Base-by-base conservation (phyloP, 441 rosid genomes). In the Erodium texanum region DNA sequence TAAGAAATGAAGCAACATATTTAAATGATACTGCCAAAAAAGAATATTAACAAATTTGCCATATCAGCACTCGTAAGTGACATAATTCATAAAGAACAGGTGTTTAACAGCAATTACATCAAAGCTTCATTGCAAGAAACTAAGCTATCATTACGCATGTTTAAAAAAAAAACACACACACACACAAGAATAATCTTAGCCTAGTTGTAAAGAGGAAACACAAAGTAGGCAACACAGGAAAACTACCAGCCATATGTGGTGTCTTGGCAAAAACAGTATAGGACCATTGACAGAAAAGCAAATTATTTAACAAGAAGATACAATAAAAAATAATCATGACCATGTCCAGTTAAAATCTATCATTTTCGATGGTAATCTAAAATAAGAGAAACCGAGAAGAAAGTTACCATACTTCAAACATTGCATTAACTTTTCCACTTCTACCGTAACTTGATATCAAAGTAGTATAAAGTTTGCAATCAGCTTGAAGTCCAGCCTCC, bases 341-440 rank as follows among this genome's bases (percentile, higher is more conserved):
- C n/a, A 61, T 12, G 24, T 24, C 64, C 14, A 14, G 16, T 23
- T 61, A 10, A 61, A 61, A 61, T 16, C 29, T 34, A 6, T 34
- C 15, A 24, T 15, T 43, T 43, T 15, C 15, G 50, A 56, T 43
- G 19, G 56, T 24, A 70, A 70, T 71, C 71, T 19, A 70, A 69
- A 66, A 63, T 54, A 62, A 70, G 69, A 75, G 48, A 75, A 72
- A 68, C 66, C 11, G 67, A 45, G 50, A 74, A 50, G 77, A 68
- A 82, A 56, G 81, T 66, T 58, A 61, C 62, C 76, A 61, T 82
- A 92, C 97, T 85, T 90, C 92, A 77, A 90, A 93, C 98, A 93
- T 93, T 78, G 90, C 76, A 79, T 93, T 97, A 32, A 93, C 97
- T 87, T 89, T 89, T 70, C 97, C 91, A 68, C 97, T 82, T 84